Evolutionary conservation across 148 eudicot genomes (phyloP).

Genomic region (Agrostemma githago): DNA sequence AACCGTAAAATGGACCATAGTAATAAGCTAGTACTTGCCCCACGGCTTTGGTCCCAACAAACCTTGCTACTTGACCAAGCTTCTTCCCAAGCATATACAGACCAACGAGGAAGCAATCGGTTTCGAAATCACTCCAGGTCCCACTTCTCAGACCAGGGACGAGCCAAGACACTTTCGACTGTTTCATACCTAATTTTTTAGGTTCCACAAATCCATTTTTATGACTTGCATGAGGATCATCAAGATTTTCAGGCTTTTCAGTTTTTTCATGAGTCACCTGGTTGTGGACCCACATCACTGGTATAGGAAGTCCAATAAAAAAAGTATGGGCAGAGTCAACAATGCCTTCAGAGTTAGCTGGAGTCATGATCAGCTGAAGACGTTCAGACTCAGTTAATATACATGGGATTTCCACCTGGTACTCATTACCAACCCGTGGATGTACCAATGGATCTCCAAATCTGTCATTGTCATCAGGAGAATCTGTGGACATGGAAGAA

Average conservation of each 20-base stretch:
- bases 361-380: slow-evolving; percentile 18
- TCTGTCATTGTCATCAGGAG: slow-evolving; percentile 26
- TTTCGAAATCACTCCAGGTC: slow-evolving; percentile 56
- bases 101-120: slow-evolving; percentile 64
- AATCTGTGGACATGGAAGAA: slow-evolving; percentile 25
- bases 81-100: slow-evolving; percentile 71
- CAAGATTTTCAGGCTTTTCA: slow-evolving; percentile 16
- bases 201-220: slow-evolving; percentile 18
- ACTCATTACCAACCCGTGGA: slow-evolving; percentile 63
- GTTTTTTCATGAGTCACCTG: slow-evolving; percentile 15
- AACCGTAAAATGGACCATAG: slow-evolving; percentile 57
- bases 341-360: slow-evolving; percentile 16
- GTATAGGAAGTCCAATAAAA: slow-evolving; percentile 47
- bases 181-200: background rate
- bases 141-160: slow-evolving; percentile 43
- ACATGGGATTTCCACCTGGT: slow-evolving; percentile 60
- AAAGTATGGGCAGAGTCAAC: slow-evolving; percentile 27
- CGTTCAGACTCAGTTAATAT: slow-evolving; percentile 26
- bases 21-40: slow-evolving; percentile 53
- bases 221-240: slow-evolving; percentile 3
- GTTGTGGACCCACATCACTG: slow-evolving; percentile 40
- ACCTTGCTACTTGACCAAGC: slow-evolving; percentile 46
- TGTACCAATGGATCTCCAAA: slow-evolving; percentile 43
- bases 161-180: slow-evolving; percentile 24
- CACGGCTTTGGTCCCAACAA: slow-evolving; percentile 50